Evolutionary conservation across 805 yeast genomes (phyloP), one percentile per base, ranked within the genome.

Genomic region (Scheffersomyces lignosus): DNA sequence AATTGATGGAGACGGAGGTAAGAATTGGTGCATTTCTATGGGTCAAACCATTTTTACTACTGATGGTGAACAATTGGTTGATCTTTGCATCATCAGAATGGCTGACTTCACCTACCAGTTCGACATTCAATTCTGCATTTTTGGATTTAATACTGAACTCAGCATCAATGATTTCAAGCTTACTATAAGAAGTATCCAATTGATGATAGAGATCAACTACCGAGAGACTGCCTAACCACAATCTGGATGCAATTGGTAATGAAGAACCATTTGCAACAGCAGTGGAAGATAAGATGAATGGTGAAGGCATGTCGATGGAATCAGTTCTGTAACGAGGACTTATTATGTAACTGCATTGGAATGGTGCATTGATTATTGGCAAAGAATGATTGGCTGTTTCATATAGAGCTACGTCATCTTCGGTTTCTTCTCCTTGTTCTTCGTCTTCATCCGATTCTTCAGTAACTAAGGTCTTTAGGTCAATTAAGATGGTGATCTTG

Each of bases 31-130:
- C 66, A 34, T 61, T 68, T 34, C 77, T 51, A 39, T 68, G 70
- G 0, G 68, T 54, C 23, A 58, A 59, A 12, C 67, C 70, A 42
- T 62, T 67, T 30, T 53, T 59, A 30, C 72, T 64, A 18, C 51
- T 49, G 2, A 77, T 69, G 24, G 53, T 43, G 41, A 70, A 66
- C 10, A 43, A 33, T 25, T 61, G 58, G 20, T 25, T 16, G 4
- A 38, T 25, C 3, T 8, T 12, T 14, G 5, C 15, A 4, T 35
- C 36, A 4, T 15, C 17, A 5, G 26, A 14, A 23, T 27, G 17
- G 15, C 31, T 29, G 7, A 36, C 14, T 14, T 31, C 38, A 3
- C 37, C 49, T 1, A 43, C 29, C 28, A 38, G 18, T 5, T 54
- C 55, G 0, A 62, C 41, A 3, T 45, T 18, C n/a, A 66, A 35